phyloP scores from a whole-genome alignment of 495 filamentous ascomycete species.

The Penicillium argentinense region DNA sequence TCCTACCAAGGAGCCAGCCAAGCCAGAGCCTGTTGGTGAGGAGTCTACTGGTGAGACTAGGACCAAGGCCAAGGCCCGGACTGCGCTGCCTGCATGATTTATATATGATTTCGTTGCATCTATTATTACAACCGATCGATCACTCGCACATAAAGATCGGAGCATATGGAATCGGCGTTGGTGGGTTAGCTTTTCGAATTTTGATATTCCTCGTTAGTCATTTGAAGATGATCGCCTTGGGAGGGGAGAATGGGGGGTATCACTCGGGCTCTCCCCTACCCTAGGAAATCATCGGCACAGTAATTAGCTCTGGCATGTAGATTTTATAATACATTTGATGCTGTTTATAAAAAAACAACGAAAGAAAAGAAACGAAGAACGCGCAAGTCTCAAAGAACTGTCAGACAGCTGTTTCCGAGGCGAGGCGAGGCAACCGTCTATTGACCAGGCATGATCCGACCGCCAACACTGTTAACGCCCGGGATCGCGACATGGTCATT shows the following conservation, averaged over 20 bases:
- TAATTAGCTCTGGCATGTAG: conserved; percentile 4
- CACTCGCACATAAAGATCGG: conserved; percentile 13
- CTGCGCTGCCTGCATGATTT: conserved; percentile 29
- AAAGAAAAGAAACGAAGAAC: neutral
- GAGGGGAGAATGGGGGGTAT: too few species aligned
- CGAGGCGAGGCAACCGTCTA: too few species aligned
- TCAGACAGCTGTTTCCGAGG: too few species aligned
- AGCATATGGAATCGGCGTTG: conserved; percentile 33
- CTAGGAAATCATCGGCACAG: too few species aligned
- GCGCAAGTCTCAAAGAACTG: too few species aligned
- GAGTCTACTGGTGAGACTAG: conserved; percentile 36
- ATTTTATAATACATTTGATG: conserved; percentile 4
- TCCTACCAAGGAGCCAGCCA: conserved; percentile 44
- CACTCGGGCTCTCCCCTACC: too few species aligned
- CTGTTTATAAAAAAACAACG: neutral
- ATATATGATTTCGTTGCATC: neutral
- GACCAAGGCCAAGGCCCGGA: conserved; percentile 35
- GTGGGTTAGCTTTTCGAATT: conserved; percentile 8
- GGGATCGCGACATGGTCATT: conserved; percentile 68
- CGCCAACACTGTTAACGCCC: conserved; percentile 42
- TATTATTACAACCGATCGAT: neutral
- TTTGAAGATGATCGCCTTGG: too few species aligned
- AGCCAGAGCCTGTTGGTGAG: conserved; percentile 20
- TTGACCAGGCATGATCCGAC: conserved; percentile 42
- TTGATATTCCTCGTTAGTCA: conserved; percentile 12